phyloP scores from a whole-genome alignment of 306 rosid species.

The Casuarina cunninghamiana region DNA sequence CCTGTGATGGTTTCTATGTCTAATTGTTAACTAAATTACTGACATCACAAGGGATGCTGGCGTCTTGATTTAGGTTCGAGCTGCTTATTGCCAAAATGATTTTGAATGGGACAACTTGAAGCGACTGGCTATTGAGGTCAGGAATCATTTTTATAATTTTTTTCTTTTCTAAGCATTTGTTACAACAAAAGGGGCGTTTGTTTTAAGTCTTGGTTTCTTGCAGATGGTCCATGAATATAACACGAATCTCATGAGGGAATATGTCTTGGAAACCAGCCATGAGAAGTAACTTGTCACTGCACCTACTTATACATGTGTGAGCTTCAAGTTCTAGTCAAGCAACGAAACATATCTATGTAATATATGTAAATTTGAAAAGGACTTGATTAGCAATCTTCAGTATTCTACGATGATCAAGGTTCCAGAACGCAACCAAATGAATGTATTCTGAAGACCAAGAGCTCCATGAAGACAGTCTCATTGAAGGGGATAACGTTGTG shows the following conservation, averaged over 20 bases:
- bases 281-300: slow-evolving; percentile 38
- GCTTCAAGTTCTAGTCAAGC: neutral
- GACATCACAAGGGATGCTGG: slow-evolving; percentile 3
- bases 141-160: neutral
- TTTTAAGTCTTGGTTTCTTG: slow-evolving; percentile 28
- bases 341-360: neutral
- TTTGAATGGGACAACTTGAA: slow-evolving; percentile 90
- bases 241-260: slow-evolving; percentile 78
- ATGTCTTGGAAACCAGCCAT: slow-evolving; percentile 64
- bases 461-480: neutral
- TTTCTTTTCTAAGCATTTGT: no score
- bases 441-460: neutral
- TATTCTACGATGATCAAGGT: neutral
- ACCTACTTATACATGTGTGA: neutral
- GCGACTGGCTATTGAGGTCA: slow-evolving; percentile 67
- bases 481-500: neutral
- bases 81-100: slow-evolving; percentile 82
- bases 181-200: neutral
- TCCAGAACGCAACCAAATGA: neutral
- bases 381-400: neutral
- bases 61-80: slow-evolving; percentile 60
- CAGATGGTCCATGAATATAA: slow-evolving; percentile 78
- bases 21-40: slow-evolving; percentile 8
- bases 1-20: neutral
- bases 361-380: neutral